Evolutionary conservation across 2,329 filamentous ascomycete species (phyloP).

Genomic region (Neurospora crassa): DNA sequence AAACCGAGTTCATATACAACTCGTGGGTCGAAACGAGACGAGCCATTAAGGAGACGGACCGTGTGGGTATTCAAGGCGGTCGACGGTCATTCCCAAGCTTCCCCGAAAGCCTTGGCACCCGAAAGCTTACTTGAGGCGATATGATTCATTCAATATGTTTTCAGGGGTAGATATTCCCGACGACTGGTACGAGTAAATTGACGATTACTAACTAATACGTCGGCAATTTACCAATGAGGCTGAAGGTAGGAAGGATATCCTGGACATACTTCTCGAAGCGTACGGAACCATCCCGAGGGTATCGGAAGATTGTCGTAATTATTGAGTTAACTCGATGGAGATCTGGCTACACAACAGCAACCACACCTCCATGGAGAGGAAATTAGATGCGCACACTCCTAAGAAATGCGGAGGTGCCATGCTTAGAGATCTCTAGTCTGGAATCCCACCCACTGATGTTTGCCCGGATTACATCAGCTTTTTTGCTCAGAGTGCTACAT

Average conservation of each 20-base stretch:
- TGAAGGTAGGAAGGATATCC: not conserved
- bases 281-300: not conserved
- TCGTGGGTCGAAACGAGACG: not conserved
- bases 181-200: not conserved
- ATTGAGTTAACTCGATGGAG: not conserved
- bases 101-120: not conserved
- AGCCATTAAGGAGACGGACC: not conserved
- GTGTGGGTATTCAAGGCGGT: not conserved
- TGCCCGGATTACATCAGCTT: not conserved
- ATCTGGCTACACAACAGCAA: not conserved
- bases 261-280: not conserved
- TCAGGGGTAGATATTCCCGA: not conserved
- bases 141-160: not conserved
- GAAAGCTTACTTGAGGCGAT: not conserved
- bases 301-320: not conserved
- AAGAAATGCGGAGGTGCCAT: not conserved
- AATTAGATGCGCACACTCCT: not conserved
- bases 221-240: not conserved
- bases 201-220: not conserved
- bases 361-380: not conserved
- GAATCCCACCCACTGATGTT: not conserved
- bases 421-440: not conserved
- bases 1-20: not conserved
- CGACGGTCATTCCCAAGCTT: not conserved
- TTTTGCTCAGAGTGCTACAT: not conserved